Percentiles rank a stretch among this genome's conserved stretches.
Evolutionary conservation across 2,329 filamentous ascomycete genomes (phyloP).

Genomic region (Mycosphaerella sp.): DNA sequence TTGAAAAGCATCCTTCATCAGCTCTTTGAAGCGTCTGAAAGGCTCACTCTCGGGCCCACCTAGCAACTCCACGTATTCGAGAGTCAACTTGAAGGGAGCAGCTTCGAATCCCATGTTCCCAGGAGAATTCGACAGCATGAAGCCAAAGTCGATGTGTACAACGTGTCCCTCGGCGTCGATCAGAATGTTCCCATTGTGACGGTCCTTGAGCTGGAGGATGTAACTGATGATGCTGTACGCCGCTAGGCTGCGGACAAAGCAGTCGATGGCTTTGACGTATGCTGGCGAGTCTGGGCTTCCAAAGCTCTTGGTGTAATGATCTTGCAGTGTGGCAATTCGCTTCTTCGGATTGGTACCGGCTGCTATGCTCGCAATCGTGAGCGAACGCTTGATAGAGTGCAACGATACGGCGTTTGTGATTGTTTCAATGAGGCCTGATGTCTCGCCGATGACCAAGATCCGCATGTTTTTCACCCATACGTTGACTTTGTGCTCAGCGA

Average conservation of each 20-base stretch:
- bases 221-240: conserved; percentile 84
- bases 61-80: conserved; percentile 79
- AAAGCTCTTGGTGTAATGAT: conserved; percentile 76
- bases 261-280: conserved; percentile 66
- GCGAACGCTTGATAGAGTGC: conserved; percentile 74
- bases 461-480: conserved; percentile 91
- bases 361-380: conserved; percentile 69
- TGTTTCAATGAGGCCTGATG: conserved; percentile 77
- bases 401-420: conserved; percentile 85
- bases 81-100: conserved; percentile 77
- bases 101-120: conserved; percentile 81
- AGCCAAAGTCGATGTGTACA: conserved; percentile 83
- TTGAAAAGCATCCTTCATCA: conserved; percentile 81
- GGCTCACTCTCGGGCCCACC: conserved; percentile 65
- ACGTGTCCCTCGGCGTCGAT: conserved; percentile 83
- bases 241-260: conserved; percentile 74
- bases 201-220: conserved; percentile 75
- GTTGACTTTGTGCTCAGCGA: conserved; percentile 64
- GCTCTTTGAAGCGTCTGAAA: conserved; percentile 67
- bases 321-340: conserved; percentile 71
- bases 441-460: conserved; percentile 78
- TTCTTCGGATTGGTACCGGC: conserved; percentile 67
- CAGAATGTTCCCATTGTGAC: conserved; percentile 80
- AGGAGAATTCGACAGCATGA: conserved; percentile 82
- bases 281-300: conserved; percentile 62